Evolutionary conservation across 1,284 basidiomycete species (phyloP).

Genomic region (Naganishia liquefaciens): DNA sequence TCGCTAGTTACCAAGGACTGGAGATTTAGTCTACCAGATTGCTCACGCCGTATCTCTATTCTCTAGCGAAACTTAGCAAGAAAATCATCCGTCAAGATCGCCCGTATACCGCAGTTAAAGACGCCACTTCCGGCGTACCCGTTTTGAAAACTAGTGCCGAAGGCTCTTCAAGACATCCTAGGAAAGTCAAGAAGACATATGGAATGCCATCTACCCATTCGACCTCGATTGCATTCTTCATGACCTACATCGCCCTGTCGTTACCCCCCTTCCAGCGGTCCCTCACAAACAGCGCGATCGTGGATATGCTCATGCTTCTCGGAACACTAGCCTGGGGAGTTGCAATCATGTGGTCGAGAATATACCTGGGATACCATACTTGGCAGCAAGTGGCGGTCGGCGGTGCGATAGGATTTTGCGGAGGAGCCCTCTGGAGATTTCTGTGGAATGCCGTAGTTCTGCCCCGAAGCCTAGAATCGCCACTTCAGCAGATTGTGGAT

Average conservation of each 20-base stretch:
- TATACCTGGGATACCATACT: conserved; percentile 81
- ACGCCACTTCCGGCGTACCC: too few species aligned
- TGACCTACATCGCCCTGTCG: conserved; percentile 64
- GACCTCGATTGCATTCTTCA: conserved; percentile 70
- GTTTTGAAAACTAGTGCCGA: too few species aligned
- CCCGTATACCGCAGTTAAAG: conserved; percentile 34
- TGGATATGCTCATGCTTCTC: conserved; percentile 9
- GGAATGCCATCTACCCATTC: conserved; percentile 91
- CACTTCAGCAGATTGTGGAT: conserved; percentile 6
- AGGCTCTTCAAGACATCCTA: background rate
- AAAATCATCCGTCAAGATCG: conserved; percentile 31
- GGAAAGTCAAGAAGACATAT: conserved; percentile 45
- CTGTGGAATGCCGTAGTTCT: conserved; percentile 38
- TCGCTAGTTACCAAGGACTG: conserved; percentile 33
- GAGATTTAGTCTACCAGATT: background rate
- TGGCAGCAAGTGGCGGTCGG: conserved; percentile 72
- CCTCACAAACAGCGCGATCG: conserved; percentile 50
- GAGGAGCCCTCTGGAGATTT: conserved; percentile 60
- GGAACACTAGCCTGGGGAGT: conserved; percentile 55
- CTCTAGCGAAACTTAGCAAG: conserved; percentile 46
- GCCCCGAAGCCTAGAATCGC: background rate
- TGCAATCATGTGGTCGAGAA: conserved; percentile 65
- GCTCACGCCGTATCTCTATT: background rate
- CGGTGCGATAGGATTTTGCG: conserved; percentile 61
- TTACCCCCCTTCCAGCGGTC: conserved; percentile 56